Conservation (phyloP, 2,329 filamentous ascomycete species). For the Sporothrix pallida region DNA sequence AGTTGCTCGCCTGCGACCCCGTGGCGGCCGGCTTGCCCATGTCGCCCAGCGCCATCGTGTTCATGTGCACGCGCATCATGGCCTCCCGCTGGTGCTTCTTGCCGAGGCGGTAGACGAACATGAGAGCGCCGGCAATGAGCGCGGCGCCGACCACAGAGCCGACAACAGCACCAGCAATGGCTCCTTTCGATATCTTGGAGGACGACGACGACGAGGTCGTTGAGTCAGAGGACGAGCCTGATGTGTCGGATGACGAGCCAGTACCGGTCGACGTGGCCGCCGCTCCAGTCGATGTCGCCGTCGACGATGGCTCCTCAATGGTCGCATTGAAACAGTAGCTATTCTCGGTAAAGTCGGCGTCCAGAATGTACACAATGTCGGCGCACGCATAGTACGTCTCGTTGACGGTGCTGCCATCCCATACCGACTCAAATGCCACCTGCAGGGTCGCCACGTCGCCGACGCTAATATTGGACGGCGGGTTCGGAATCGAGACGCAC, state of each 20-base stretch:
- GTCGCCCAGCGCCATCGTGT: constrained; percentile 31
- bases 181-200: constrained; percentile 43
- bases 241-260: background rate
- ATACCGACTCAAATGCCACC: constrained; percentile 45
- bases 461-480: constrained; percentile 40
- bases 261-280: background rate
- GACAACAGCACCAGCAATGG: constrained; percentile 48
- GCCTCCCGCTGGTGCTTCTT: constrained; percentile 29
- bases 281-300: constrained; percentile 24
- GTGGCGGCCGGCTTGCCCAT: constrained; percentile 12
- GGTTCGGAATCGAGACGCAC: constrained; percentile 44
- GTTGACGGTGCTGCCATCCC: constrained; percentile 37
- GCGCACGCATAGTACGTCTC: constrained; percentile 49
- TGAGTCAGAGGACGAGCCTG: background rate
- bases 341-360: constrained; percentile 41
- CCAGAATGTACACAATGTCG: constrained; percentile 42
- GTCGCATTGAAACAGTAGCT: constrained; percentile 49
- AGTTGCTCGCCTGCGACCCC: constrained; percentile 22
- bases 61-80: constrained; percentile 34
- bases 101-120: constrained; percentile 32
- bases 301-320: constrained; percentile 30
- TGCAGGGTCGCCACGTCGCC: constrained; percentile 47
- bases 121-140: background rate
- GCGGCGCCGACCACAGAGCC: constrained; percentile 44
- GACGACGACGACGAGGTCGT: background rate